phyloP scores from a whole-genome alignment of 2,329 filamentous ascomycete genomes.

The Apiospora pterosperma region DNA sequence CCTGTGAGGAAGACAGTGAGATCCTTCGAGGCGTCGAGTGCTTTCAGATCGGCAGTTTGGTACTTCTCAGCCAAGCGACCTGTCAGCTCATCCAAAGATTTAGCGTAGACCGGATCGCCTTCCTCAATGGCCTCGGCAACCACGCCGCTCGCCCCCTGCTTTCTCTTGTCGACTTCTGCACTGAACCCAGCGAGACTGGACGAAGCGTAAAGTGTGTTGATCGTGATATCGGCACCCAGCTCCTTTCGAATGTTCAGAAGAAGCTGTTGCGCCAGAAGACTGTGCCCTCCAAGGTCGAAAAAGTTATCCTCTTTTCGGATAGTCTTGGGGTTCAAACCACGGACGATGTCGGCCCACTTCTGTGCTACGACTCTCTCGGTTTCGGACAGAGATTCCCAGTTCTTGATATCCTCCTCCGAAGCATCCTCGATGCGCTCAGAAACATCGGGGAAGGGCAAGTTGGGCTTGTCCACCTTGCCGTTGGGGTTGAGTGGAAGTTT shows the following conservation, averaged over 20 bases:
- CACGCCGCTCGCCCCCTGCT: too few relatives aligned
- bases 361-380: constrained; percentile 67
- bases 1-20: constrained; percentile 78
- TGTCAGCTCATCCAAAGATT: constrained; percentile 44
- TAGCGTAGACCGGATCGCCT: constrained; percentile 44
- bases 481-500: constrained; percentile 81
- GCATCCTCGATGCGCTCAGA: constrained; percentile 54
- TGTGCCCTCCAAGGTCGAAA: constrained; percentile 79
- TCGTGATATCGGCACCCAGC: constrained; percentile 52
- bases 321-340: constrained; percentile 63
- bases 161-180: constrained; percentile 45
- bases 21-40: constrained; percentile 9
- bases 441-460: constrained; percentile 76
- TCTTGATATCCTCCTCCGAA: constrained; percentile 38
- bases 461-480: constrained; percentile 78
- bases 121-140: constrained; percentile 23
- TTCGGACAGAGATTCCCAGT: constrained; percentile 38
- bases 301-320: constrained; percentile 62
- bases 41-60: constrained; percentile 23
- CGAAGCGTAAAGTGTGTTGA: constrained; percentile 68
- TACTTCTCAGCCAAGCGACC: constrained; percentile 35
- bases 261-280: constrained; percentile 77
- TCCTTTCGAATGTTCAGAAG: constrained; percentile 60
- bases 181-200: constrained; percentile 42
- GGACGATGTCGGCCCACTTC: constrained; percentile 71